A percentile compares a stretch with the other conserved stretches of the same genome.
Conservation (phyloP, 352 stramenopile genomes). For the Phytophthora chlamydospora region DNA sequence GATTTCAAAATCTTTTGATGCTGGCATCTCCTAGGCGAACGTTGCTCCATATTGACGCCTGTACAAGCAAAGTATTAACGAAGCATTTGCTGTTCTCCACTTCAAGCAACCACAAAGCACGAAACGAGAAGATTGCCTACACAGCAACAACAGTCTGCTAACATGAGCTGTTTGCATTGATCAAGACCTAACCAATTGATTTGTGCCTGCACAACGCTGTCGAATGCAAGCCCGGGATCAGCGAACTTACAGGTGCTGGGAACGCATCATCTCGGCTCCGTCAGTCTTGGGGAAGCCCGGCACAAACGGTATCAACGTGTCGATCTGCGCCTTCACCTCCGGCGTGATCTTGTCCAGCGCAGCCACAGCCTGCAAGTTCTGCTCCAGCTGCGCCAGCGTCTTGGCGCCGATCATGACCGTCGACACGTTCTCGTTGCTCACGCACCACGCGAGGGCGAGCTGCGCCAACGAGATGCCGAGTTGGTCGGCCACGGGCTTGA, state of each 20-base stretch:
- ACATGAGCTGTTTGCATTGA: too few species aligned
- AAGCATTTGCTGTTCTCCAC: too few species aligned
- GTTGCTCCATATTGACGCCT: too few species aligned
- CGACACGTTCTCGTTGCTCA: constrained; percentile 60
- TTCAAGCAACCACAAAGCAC: too few species aligned
- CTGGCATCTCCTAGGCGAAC: too few species aligned
- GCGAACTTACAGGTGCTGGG: constrained; percentile 10
- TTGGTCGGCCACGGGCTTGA: constrained; percentile 46
- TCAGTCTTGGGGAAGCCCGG: background rate
- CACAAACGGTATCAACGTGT: constrained; percentile 37
- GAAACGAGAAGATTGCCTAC: too few species aligned
- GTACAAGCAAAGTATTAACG: too few species aligned
- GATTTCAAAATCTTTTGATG: too few species aligned
- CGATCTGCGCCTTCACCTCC: constrained; percentile 55
- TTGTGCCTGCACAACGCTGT: too few species aligned
- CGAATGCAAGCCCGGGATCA: background rate
- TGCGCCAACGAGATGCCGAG: constrained; percentile 47
- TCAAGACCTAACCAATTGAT: too few species aligned
- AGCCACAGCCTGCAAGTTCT: constrained; percentile 60
- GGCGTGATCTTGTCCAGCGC: constrained; percentile 53
- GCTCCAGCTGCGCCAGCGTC: constrained; percentile 53
- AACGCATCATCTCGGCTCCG: background rate
- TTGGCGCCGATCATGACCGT: constrained; percentile 64
- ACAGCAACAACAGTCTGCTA: too few species aligned
- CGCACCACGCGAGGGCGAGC: too few species aligned